phyloP scores from a whole-genome alignment of 176 grass and related monocot species.

The Pharus latifolius region DNA sequence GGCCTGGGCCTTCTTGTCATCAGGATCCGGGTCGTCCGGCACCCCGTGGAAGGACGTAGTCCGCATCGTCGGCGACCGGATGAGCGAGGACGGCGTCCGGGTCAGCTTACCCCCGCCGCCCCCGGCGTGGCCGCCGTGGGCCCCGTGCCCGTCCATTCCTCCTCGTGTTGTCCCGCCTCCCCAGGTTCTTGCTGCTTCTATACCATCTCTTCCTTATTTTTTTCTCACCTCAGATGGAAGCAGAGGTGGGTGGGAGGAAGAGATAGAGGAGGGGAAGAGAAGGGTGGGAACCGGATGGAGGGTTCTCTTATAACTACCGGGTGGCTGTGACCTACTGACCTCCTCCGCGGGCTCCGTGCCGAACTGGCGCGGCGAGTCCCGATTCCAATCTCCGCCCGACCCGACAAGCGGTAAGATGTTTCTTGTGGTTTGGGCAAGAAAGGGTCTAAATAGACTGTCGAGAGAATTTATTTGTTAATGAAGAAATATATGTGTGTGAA shows the following conservation, averaged over 20 bases:
- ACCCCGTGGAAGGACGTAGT: conserved; percentile 12
- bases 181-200: neutral
- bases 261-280: neutral
- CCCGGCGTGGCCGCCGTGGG: neutral
- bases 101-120: conserved; percentile 37
- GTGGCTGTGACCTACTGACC: conserved; percentile 18
- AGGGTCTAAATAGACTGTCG: no score
- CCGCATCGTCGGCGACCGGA: conserved; percentile 56
- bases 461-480: no score
- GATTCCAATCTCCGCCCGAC: neutral
- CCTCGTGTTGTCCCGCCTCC: conserved; percentile 1
- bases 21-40: conserved; percentile 22
- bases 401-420: neutral
- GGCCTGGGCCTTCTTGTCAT: conserved; percentile 14
- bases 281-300: neutral
- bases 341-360: neutral
- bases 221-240: neutral
- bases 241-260: conserved; percentile 4
- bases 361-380: neutral
- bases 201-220: neutral
- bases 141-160: conserved; percentile 22
- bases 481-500: no score
- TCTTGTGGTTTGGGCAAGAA: no score
- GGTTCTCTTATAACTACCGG: conserved; percentile 30
- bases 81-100: conserved; percentile 61